Percentiles rank a stretch among this genome's conserved stretches.
Conservation (phyloP, 768 basidiomycete species). For the Boletus eberwhitei region DNA sequence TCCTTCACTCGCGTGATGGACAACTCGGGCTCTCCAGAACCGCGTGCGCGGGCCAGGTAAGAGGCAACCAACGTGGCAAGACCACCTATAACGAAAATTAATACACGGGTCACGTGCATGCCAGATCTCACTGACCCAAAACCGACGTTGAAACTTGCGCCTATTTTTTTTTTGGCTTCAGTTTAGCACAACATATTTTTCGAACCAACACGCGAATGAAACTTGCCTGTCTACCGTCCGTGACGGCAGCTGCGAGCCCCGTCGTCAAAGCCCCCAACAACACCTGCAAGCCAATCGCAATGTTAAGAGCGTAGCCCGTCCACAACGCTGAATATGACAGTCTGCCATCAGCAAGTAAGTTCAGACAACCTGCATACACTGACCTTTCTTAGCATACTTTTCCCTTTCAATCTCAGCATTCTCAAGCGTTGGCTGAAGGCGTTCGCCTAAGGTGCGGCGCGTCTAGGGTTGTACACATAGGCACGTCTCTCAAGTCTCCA, state of each 20-base stretch:
- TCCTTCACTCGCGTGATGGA: conserved; percentile 55
- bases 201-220: neutral
- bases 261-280: conserved; percentile 66
- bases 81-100: conserved; percentile 42
- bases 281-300: conserved; percentile 62
- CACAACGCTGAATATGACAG: conserved; percentile 25
- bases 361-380: neutral
- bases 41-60: conserved; percentile 66
- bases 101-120: neutral
- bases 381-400: conserved; percentile 48
- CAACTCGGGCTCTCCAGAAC: conserved; percentile 68
- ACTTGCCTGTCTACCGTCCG: conserved; percentile 40
- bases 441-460: conserved; percentile 45
- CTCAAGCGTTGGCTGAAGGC: conserved; percentile 51
- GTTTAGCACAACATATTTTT: neutral
- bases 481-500: neutral
- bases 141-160: conserved; percentile 38
- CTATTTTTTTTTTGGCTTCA: conserved; percentile 12
- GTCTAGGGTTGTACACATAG: conserved; percentile 4
- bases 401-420: conserved; percentile 44
- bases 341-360: conserved; percentile 6
- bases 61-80: conserved; percentile 65
- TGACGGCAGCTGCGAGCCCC: conserved; percentile 50
- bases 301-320: conserved; percentile 35
- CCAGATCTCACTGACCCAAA: conserved; percentile 31